These are phyloP conservation scores for Cladosporium sp. DNA, from an alignment of 2,329 filamentous ascomycete genomes.

Conservation along the genomic window DNA sequence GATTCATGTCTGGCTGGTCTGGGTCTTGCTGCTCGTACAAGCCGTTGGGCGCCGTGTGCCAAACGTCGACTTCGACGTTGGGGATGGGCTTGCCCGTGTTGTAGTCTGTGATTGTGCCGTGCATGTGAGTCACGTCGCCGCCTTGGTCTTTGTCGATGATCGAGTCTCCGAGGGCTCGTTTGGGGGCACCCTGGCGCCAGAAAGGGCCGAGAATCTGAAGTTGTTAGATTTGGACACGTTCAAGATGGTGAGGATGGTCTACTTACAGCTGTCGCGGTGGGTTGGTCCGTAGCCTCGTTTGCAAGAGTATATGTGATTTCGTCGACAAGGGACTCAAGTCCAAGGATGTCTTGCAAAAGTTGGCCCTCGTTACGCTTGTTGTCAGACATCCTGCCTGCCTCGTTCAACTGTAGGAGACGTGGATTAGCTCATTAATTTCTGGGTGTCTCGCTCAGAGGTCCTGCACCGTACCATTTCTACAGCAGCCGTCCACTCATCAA, in stretches of 20 bases:
- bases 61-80: slow-evolving; percentile 67
- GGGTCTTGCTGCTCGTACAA: slow-evolving; percentile 67
- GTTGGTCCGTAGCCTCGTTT: slow-evolving; percentile 44
- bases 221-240: not conserved
- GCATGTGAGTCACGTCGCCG: slow-evolving; percentile 59
- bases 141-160: slow-evolving; percentile 53
- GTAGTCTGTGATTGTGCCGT: slow-evolving; percentile 58
- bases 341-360: slow-evolving; percentile 55
- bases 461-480: slow-evolving; percentile 41
- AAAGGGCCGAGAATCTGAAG: slow-evolving; percentile 71
- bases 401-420: slow-evolving; percentile 48
- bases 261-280: slow-evolving; percentile 61
- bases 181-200: slow-evolving; percentile 69
- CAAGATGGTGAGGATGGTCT: not conserved
- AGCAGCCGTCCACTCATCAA: slow-evolving; percentile 56
- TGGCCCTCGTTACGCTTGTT: slow-evolving; percentile 61
- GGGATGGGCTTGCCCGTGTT: slow-evolving; percentile 61
- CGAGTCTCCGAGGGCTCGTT: slow-evolving; percentile 63
- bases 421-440: not conserved
- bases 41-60: slow-evolving; percentile 73
- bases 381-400: slow-evolving; percentile 59
- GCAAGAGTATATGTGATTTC: slow-evolving; percentile 71
- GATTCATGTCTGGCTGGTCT: slow-evolving; percentile 66
- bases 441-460: not conserved
- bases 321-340: slow-evolving; percentile 60